Evolutionary conservation across 176 grass and related monocot genomes (phyloP), one percentile per base, ranked within the genome.

Genomic region (Phyllostachys edulis): DNA sequence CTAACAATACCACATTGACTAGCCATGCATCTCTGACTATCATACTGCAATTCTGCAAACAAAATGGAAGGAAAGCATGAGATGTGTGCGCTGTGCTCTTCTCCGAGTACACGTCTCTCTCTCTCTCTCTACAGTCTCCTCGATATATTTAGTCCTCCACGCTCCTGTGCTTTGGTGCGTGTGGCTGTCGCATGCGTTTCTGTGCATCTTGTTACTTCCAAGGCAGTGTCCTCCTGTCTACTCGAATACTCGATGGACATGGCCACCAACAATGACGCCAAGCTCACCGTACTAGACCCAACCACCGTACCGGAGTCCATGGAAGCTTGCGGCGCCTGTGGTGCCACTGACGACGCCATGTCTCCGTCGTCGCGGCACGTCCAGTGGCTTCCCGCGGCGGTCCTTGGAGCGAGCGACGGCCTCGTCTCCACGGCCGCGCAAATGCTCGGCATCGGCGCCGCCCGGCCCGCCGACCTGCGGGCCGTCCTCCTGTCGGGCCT

Each of bases 351-450:
- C 47, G 49, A 55, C 63, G 49, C 7, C 34, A 34, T 29, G 60
- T 8, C 21, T 5, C 5, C 50, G 26, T 55, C 82, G 71, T 40
- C 80, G 11, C 76, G 59, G 59, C 18, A 72, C 17, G 59, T 80
- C 4, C 94, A 93, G 83, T 93, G 91, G 91, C 91, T 91, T n/a
- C 89, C 89, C 41, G 91, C 89, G 2, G 94, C 89, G 15, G 67
- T 96, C n/a, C 86, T 96, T 5, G 94, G 87, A 17, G 87, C 91
- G 39, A 97, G 90, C 63, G 91, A 97, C 21, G 94, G 94, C 13
- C 80, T 93, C 32, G 78, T 93, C 77, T 91, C 91, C 7, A 91
- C 89, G 17, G 63, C 91, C 0, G 84, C 94, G 29, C 29, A 29
- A 29, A 29, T 97, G 85, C 86, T 93, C 46, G 89, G 89, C 39